phyloP scores from a whole-genome alignment of 371 early-diverging fungal genomes.

The Mortierella sp. region DNA sequence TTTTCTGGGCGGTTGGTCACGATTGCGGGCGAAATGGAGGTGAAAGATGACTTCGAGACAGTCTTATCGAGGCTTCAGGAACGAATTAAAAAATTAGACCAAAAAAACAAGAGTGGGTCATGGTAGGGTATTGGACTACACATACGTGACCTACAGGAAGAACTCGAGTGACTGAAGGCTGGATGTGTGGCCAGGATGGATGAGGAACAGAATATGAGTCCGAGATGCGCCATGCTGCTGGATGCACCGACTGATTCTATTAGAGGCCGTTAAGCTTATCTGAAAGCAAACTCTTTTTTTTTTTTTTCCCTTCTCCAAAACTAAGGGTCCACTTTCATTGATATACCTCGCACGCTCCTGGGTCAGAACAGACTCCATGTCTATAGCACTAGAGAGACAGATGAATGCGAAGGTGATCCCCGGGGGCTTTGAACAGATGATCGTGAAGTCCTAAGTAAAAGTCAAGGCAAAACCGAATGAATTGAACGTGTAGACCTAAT shows the following conservation, averaged over 20 bases:
- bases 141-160: slow-evolving; percentile 17
- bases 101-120: not conserved
- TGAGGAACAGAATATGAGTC: slow-evolving; percentile 20
- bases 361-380: slow-evolving; percentile 2
- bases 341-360: slow-evolving; percentile 2
- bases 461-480: no score
- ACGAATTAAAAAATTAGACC: no score
- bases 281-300: no score
- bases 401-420: slow-evolving; percentile 3
- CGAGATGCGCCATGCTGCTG: slow-evolving; percentile 2
- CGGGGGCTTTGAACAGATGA: not conserved
- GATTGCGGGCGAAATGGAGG: no score
- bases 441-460: slow-evolving; percentile 2
- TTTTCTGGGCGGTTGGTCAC: no score
- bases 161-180: slow-evolving; percentile 26
- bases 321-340: no score
- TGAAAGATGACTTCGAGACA: no score
- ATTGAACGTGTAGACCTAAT: no score
- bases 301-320: no score
- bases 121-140: not conserved
- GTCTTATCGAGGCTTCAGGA: no score
- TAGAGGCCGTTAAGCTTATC: no score
- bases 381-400: slow-evolving; percentile 9
- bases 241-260: no score
- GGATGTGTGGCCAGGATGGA: slow-evolving; percentile 13